These are phyloP conservation scores for Hemileccinum rubropunctum DNA, from an alignment of 768 basidiomycete species.

Conservation along the genomic window DNA sequence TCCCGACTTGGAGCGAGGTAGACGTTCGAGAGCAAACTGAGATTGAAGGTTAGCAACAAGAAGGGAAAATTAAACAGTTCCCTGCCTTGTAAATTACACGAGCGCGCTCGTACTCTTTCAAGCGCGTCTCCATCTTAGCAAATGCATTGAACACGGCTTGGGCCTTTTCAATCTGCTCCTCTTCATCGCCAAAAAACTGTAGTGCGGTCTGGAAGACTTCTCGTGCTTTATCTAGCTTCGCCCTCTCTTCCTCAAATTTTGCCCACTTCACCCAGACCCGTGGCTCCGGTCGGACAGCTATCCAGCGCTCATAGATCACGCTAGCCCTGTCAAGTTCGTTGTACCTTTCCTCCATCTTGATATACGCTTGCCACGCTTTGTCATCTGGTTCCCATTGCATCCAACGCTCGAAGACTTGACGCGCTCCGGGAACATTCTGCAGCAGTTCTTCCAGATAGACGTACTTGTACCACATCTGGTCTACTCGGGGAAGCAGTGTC, in stretches of 20 bases:
- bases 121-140: conserved; percentile 94
- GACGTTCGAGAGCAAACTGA: conserved; percentile 91
- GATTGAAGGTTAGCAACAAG: neutral
- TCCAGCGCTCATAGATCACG: conserved; percentile 89
- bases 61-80: neutral
- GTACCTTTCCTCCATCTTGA: conserved; percentile 96
- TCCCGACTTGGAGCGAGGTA: conserved; percentile 90
- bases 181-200: conserved; percentile 88
- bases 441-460: conserved; percentile 97
- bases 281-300: conserved; percentile 73
- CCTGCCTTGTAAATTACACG: conserved; percentile 93
- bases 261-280: conserved; percentile 83
- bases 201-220: conserved; percentile 90
- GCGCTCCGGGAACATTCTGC: conserved; percentile 92
- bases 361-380: conserved; percentile 99
- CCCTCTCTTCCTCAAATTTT: conserved; percentile 82
- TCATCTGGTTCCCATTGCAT: conserved; percentile 99
- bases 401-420: conserved; percentile 99
- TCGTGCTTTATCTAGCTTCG: conserved; percentile 63
- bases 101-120: conserved; percentile 81
- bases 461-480: conserved; percentile 99
- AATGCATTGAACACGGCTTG: conserved; percentile 93
- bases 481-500: conserved; percentile 92
- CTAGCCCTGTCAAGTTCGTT: conserved; percentile 90
- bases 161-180: conserved; percentile 81